These are phyloP conservation scores for Exophiala mesophila DNA, from an alignment of 2,329 filamentous ascomycete species.

Conservation along the genomic window DNA sequence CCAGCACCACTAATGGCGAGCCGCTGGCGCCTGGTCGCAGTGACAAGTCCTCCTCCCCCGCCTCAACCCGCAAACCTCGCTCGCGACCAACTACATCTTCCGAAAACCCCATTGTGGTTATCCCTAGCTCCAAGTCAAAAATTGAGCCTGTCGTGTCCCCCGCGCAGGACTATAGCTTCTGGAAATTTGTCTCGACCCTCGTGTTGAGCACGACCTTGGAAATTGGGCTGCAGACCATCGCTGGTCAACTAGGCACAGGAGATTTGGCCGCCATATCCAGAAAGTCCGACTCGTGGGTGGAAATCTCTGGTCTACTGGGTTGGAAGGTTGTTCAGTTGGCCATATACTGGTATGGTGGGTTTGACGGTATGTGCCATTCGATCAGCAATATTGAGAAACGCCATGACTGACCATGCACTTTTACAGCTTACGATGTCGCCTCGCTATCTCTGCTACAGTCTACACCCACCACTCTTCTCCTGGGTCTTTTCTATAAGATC, in stretches of 20 bases:
- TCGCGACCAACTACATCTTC: conserved; percentile 11
- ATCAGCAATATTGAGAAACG: no score
- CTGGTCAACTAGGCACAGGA: conserved; percentile 55
- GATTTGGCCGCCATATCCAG: conserved; percentile 66
- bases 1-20: conserved; percentile 7
- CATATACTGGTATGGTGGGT: conserved; percentile 67
- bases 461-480: conserved; percentile 69
- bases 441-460: conserved; percentile 66
- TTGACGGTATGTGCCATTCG: conserved; percentile 56
- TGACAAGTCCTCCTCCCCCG: conserved; percentile 8
- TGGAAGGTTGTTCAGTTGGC: conserved; percentile 63
- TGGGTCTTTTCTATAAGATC: conserved; percentile 72
- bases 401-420: conserved; percentile 3
- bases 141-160: conserved; percentile 2
- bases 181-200: conserved; percentile 45
- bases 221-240: conserved; percentile 58
- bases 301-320: conserved; percentile 52
- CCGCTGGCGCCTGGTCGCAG: conserved; percentile 6
- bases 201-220: conserved; percentile 57
- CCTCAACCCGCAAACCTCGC: conserved; percentile 9
- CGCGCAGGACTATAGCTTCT: neutral
- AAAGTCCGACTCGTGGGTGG: conserved; percentile 56
- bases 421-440: conserved; percentile 58
- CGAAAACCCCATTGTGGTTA: conserved; percentile 11
- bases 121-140: neutral